Evolutionary conservation across 1,284 basidiomycete genomes (phyloP), one percentile per base, ranked within the genome.

Genomic region (Ganoderma boninense): DNA sequence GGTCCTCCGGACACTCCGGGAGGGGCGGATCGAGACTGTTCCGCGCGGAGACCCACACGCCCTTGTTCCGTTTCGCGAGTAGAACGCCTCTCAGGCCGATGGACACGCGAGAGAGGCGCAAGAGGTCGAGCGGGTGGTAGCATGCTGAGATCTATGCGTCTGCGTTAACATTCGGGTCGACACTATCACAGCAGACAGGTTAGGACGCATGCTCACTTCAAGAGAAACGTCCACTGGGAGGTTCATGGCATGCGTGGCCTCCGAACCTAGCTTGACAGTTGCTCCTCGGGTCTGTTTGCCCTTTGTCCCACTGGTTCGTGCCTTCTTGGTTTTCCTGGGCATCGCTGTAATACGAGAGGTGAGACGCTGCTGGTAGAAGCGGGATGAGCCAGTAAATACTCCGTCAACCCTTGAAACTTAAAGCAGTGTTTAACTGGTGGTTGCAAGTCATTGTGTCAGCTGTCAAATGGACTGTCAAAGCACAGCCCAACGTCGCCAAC

Each of bases 91-190:
- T 26, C 7, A 69, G 61, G 11, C 49, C 16, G 5, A 0, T 43
- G 4, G 68, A 69, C 20, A 40, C 52, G 23, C 35, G 68, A 44
- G 49, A 62, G n/a, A 64, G 70, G 18, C 49, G 49, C 49, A 56
- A 76, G 26, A 82, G 74, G 70, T 82, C 82, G 1, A 64, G 8
- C 7, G 81, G 81, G 11, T 66, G 57, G 16, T 82, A 44, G 42
- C 75, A 73, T 57, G 71, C 71, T 14, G 77, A 74, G 59, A 84
- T 76, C 81, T 82, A 52, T 10, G 23, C n/a, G 49, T 23, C 49
- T 10, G 8, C 11, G 35, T 52, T 52, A n/a, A 23, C 11, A 35
- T 35, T 35, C 35, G 35, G 35, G n/a, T 35, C 35, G 35, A 35
- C 7, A 35, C 7, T 35, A 7, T 35, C 4, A 35, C 4, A 7